Evolutionary conservation across 1,284 basidiomycete genomes (phyloP), one percentile per base, ranked within the genome.

Genomic region (Pterulicium gracile): DNA sequence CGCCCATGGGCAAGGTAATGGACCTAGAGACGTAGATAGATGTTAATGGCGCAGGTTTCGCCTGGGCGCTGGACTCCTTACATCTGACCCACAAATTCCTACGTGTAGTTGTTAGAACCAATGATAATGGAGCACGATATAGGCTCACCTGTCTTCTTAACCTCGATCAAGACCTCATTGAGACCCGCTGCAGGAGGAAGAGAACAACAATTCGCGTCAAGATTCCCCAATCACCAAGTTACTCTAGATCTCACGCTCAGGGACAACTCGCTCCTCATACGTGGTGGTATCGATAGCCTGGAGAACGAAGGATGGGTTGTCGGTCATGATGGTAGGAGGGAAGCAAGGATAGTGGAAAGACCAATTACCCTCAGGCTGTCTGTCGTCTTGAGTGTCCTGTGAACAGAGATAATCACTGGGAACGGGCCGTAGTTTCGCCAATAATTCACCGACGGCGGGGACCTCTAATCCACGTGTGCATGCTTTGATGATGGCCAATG

Each of bases 31-130:
- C n/a, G 41, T 42, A 43, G 24, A 41, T 44, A 42, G 50, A 47
- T 47, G 51, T 49, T 46, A 48, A 49, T 35, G 36, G n/a, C n/a
- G n/a, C n/a, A n/a, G n/a, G n/a, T n/a, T n/a, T n/a, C n/a, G n/a
- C n/a, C n/a, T n/a, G 27, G n/a, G 27, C 27, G n/a, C 27, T 32
- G 27, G 27, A n/a, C n/a, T 32, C 10, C 59, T 61, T 62, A 86
- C 88, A 73, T 94, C 90, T 42, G 85, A 89, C 23, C 89, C 89
- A 62, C 91, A 94, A 52, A 94, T 90, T 47, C 89, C 88, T 90
- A 52, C 32, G 43, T 42, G 27, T n/a, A 17, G 36, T 23, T 41
- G 4, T 49, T 52, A 48, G 45, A 40, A 27, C 46, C 2, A 43
- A 44, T 19, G 19, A 47, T 18, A 18, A 42, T 19, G 19, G 20